Conservation (phyloP, 2,329 filamentous ascomycete genomes). For the Cytospora schulzeri region DNA sequence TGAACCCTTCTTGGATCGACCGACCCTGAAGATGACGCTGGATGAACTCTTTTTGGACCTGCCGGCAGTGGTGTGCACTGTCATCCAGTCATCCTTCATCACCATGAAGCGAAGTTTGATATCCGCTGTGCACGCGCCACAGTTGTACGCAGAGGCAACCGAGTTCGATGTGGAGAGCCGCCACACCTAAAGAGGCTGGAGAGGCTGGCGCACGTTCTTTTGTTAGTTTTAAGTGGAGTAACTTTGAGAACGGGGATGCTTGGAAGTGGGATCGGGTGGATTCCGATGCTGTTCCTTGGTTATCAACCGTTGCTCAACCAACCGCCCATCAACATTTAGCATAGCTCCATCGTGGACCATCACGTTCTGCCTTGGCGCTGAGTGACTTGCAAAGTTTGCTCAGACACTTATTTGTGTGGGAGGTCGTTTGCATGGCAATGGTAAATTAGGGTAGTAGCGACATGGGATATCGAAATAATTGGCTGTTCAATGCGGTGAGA, state of each 20-base stretch:
- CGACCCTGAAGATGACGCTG: not conserved
- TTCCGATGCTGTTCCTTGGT: conserved; percentile 12
- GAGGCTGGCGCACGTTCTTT: not conserved
- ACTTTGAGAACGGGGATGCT: not conserved
- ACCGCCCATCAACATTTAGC: conserved; percentile 13
- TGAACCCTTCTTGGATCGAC: not conserved
- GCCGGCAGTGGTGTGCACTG: not conserved
- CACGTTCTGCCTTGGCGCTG: not conserved
- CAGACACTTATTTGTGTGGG: not conserved
- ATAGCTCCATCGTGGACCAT: conserved; percentile 10
- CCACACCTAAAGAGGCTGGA: not conserved
- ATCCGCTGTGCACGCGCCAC: not conserved
- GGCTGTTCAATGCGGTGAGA: not conserved
- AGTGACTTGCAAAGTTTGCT: not conserved
- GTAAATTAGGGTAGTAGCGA: conserved; percentile 15
- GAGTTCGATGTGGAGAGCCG: not conserved
- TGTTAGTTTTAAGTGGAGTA: not conserved
- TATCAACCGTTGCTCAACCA: conserved; percentile 11
- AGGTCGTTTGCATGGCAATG: conserved; percentile 16
- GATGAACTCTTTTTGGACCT: not conserved
- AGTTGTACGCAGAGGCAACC: not conserved
- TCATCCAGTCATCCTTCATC: not conserved
- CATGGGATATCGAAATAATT: not conserved
- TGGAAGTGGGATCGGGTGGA: conserved; percentile 9
- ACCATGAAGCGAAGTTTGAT: not conserved